Evolutionary conservation across 2,329 filamentous ascomycete genomes (phyloP).

Genomic region (Coniochaeta prunicola): DNA sequence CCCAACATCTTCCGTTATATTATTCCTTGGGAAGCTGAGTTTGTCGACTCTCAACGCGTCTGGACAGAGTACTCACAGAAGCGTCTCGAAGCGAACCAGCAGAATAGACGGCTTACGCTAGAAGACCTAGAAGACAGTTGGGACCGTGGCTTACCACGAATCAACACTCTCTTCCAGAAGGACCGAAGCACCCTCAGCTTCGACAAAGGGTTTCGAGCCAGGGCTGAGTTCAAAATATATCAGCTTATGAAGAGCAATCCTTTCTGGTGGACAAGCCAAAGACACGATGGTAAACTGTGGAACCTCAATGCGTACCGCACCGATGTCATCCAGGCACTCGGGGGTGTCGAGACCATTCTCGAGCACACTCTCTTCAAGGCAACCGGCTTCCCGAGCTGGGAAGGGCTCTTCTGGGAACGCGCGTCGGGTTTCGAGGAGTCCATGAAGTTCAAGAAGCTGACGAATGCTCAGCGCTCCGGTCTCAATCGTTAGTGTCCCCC

Average conservation of each 20-base stretch:
- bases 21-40: slow-evolving; percentile 97
- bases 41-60: slow-evolving; percentile 96
- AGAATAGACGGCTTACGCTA: slow-evolving; percentile 87
- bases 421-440: slow-evolving; percentile 27
- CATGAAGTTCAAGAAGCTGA: slow-evolving; percentile 99
- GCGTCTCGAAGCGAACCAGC: slow-evolving; percentile 90
- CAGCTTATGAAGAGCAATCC: slow-evolving; percentile 99
- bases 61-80: slow-evolving; percentile 99
- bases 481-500: too few species aligned
- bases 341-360: slow-evolving; percentile 95
- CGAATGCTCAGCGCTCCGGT: slow-evolving; percentile 94
- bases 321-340: slow-evolving; percentile 91
- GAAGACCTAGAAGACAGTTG: slow-evolving; percentile 97
- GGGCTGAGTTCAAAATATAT: slow-evolving; percentile 97
- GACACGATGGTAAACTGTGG: slow-evolving; percentile 96
- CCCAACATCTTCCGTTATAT: slow-evolving; percentile 99
- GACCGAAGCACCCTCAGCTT: slow-evolving; percentile 95
- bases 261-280: slow-evolving; percentile 98
- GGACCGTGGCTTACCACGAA: slow-evolving; percentile 94
- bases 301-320: slow-evolving; percentile 93
- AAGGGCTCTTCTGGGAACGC: slow-evolving; percentile 86
- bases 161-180: slow-evolving; percentile 98
- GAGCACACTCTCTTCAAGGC: slow-evolving; percentile 97
- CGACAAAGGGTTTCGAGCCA: slow-evolving; percentile 93
- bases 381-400: slow-evolving; percentile 94